Conservation (phyloP, 2,329 filamentous ascomycete species). For the Ilyonectria destructans region DNA sequence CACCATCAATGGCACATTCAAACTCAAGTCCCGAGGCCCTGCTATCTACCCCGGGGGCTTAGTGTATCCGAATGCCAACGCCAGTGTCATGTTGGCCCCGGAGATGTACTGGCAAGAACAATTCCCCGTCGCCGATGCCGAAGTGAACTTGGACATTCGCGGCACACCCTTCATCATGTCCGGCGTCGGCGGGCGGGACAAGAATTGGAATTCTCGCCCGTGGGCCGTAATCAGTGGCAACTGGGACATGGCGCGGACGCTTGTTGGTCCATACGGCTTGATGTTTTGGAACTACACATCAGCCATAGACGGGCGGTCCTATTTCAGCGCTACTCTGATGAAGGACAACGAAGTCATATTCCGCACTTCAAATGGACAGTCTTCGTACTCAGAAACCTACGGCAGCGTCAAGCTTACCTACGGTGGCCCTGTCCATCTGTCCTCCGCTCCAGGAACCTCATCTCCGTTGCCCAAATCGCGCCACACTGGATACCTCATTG, state of each 20-base stretch:
- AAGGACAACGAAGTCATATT: conserved; percentile 19
- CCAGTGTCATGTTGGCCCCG: conserved; percentile 27
- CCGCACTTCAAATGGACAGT: conserved; percentile 6
- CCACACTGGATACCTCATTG: conserved; percentile 26
- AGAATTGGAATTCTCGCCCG: conserved; percentile 36
- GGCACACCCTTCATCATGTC: conserved; percentile 29
- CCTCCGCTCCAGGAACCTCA: conserved; percentile 14
- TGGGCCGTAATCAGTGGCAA: conserved; percentile 34
- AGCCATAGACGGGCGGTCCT: conserved; percentile 24
- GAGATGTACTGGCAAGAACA: conserved; percentile 35
- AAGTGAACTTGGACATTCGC: conserved; percentile 27
- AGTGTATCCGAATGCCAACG: conserved; percentile 33
- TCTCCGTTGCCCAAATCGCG: conserved; percentile 23
- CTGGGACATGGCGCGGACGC: conserved; percentile 33
- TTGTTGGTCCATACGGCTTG: conserved; percentile 35
- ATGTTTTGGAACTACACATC: conserved; percentile 36
- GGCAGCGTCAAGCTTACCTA: conserved; percentile 13
- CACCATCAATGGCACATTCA: conserved; percentile 37
- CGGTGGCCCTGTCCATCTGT: conserved; percentile 13
- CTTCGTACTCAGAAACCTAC: conserved; percentile 7
- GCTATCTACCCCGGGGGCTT: conserved; percentile 38
- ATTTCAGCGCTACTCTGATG: conserved; percentile 25
- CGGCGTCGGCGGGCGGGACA: conserved; percentile 34
- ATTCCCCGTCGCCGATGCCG: conserved; percentile 28
- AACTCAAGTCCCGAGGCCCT: conserved; percentile 31